Evolutionary conservation across 306 rosid genomes (phyloP).

Genomic region (Vicia sativa): DNA sequence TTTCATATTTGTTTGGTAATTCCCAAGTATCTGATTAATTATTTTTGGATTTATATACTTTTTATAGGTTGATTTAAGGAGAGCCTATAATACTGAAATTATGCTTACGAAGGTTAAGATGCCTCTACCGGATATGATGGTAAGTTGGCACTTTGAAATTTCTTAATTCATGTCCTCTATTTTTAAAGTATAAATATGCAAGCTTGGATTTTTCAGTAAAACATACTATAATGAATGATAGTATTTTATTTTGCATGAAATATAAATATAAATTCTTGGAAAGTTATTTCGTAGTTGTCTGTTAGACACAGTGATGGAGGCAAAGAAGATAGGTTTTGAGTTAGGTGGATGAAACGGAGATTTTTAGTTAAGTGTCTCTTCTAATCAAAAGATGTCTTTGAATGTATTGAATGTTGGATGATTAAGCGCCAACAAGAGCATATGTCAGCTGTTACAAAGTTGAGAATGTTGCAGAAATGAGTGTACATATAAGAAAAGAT

Average conservation of each 20-base stretch:
- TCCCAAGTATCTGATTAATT: constrained; percentile 30
- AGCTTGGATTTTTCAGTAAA: constrained; percentile 40
- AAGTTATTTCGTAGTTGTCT: constrained; percentile 20
- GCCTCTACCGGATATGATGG: constrained; percentile 99
- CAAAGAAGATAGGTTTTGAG: neutral
- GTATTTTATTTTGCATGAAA: constrained; percentile 29
- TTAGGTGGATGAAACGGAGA: neutral
- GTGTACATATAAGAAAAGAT: constrained; percentile 20
- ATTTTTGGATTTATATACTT: constrained; percentile 22
- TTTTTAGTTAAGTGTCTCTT: constrained; percentile 22
- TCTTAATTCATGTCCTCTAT: constrained; percentile 26
- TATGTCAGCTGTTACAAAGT: neutral
- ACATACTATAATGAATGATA: constrained; percentile 1
- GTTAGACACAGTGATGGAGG: neutral
- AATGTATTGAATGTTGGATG: neutral
- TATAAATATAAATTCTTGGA: constrained; percentile 25
- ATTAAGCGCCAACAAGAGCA: constrained; percentile 4
- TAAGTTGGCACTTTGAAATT: constrained; percentile 48
- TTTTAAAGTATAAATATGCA: constrained; percentile 25
- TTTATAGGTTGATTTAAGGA: constrained; percentile 77
- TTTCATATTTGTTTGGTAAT: constrained; percentile 24
- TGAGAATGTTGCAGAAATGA: constrained; percentile 10
- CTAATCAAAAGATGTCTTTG: constrained; percentile 7
- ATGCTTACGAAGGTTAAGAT: constrained; percentile 99
- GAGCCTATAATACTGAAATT: constrained; percentile 95